phyloP scores from a whole-genome alignment of 2,329 filamentous ascomycete species.

The Fonsecaea pugnacius region DNA sequence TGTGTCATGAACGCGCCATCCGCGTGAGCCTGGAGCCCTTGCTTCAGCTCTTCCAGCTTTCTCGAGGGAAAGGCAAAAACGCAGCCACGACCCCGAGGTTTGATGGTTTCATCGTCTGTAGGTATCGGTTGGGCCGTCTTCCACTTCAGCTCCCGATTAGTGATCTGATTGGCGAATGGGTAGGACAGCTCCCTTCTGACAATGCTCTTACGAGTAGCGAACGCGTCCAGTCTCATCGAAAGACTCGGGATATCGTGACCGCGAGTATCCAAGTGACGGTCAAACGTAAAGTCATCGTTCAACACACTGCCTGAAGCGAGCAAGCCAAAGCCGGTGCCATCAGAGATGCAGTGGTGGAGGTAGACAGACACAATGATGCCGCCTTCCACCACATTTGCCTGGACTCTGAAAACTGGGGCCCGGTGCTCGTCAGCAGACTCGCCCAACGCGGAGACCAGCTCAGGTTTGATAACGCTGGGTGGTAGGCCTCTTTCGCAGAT shows the following conservation, averaged over 20 bases:
- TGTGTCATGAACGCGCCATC: constrained; percentile 23
- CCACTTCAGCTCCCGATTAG: constrained; percentile 29
- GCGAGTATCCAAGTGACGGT: constrained; percentile 25
- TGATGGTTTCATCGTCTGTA: constrained; percentile 2
- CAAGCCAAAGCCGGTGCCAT: constrained; percentile 35
- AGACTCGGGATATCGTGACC: constrained; percentile 21
- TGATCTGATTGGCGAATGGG: constrained; percentile 29
- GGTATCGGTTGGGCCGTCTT: constrained; percentile 19
- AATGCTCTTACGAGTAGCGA: constrained; percentile 31
- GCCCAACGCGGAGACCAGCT: constrained; percentile 34
- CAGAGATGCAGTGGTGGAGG: constrained; percentile 38
- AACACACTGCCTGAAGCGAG: constrained; percentile 34
- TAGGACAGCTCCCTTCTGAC: constrained; percentile 34
- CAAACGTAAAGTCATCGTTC: constrained; percentile 32
- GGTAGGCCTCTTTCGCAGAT: constrained; percentile 31
- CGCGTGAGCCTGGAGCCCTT: constrained; percentile 12
- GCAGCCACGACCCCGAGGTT: constrained; percentile 33
- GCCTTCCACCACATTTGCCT: constrained; percentile 36
- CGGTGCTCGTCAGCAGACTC: constrained; percentile 32
- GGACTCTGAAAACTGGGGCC: constrained; percentile 35
- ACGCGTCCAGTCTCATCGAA: constrained; percentile 30
- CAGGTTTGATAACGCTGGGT: constrained; percentile 34
- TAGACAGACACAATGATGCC: constrained; percentile 37
- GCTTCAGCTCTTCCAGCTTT: constrained; percentile 24
- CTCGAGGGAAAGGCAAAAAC: constrained; percentile 31